These are phyloP conservation scores for Thuja plicata DNA, from an alignment of 83 land plant genomes.

Conservation along the genomic window DNA sequence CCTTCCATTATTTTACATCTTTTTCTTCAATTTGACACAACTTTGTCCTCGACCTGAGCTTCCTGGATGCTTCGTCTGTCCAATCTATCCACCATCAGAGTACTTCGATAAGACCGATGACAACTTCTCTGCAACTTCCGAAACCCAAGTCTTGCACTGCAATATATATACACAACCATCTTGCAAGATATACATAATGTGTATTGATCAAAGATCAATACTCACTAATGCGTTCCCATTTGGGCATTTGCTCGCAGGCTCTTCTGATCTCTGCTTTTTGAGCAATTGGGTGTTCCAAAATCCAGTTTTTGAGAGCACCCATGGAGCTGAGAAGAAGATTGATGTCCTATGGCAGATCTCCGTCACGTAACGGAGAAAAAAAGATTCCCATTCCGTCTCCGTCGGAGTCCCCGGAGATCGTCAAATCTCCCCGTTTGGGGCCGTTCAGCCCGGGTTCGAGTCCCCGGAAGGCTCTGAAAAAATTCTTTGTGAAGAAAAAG, in stretches of 20 bases:
- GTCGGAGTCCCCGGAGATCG: conserved; percentile 26
- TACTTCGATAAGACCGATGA: neutral
- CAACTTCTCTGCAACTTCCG: neutral
- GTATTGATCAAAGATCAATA: neutral
- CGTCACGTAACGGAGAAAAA: conserved; percentile 39
- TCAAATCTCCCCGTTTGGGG: conserved; percentile 33
- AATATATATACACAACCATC: neutral
- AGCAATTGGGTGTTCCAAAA: conserved; percentile 18
- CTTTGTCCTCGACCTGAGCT: neutral
- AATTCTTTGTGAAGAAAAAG: neutral
- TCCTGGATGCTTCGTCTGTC: conserved; percentile 3
- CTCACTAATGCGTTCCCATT: neutral
- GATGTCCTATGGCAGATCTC: conserved; percentile 37
- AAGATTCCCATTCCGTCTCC: conserved; percentile 28
- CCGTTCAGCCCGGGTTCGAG: conserved; percentile 29
- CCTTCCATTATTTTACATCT: neutral
- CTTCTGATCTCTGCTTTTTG: neutral
- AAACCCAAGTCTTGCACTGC: neutral
- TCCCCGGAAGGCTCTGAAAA: neutral
- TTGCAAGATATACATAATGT: neutral
- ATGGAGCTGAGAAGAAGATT: conserved; percentile 32
- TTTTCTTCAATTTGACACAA: neutral
- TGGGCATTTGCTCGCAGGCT: neutral
- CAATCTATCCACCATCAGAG: neutral
- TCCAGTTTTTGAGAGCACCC: conserved; percentile 19